Percentiles rank a stretch among this genome's conserved stretches.
Conservation (phyloP, 495 filamentous ascomycete genomes). For the Rostrohypoxylon terebratum region DNA sequence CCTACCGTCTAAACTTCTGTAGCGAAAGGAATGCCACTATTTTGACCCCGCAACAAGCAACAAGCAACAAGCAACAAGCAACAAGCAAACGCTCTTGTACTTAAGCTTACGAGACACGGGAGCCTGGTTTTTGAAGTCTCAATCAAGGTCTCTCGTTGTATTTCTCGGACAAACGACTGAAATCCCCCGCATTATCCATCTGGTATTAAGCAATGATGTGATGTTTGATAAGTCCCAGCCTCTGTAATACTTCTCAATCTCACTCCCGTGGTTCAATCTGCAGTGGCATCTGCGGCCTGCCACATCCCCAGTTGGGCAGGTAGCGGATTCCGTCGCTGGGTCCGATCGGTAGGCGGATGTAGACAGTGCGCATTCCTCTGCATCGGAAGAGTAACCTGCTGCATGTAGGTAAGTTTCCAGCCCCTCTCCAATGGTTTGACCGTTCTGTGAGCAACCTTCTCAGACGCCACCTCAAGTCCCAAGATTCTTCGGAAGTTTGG, state of each 20-base stretch:
- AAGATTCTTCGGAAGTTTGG: constrained; percentile 2
- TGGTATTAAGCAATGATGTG: constrained; percentile 27
- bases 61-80: constrained; percentile 32
- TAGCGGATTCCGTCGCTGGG: constrained; percentile 1
- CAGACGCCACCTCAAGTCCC: background rate
- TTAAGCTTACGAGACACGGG: constrained; percentile 17
- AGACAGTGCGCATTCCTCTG: constrained; percentile 26
- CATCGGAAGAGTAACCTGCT: background rate
- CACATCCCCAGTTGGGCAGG: constrained; percentile 23
- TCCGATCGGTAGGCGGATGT: constrained; percentile 7
- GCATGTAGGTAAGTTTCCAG: constrained; percentile 20
- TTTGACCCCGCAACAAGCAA: constrained; percentile 39
- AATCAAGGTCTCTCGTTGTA: constrained; percentile 17
- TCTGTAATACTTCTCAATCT: constrained; percentile 25
- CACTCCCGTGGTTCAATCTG: constrained; percentile 8
- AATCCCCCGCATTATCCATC: constrained; percentile 19
- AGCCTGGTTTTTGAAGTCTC: constrained; percentile 5
- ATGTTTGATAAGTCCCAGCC: constrained; percentile 29
- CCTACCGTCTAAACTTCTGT: constrained; percentile 4
- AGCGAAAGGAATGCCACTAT: constrained; percentile 25
- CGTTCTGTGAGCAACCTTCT: background rate
- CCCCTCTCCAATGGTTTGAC: constrained; percentile 1
- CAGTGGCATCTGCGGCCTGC: constrained; percentile 4
- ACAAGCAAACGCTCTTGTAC: constrained; percentile 26
- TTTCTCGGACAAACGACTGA: constrained; percentile 10